Conservation (phyloP, 768 basidiomycete genomes). For the Suillus variegatus region DNA sequence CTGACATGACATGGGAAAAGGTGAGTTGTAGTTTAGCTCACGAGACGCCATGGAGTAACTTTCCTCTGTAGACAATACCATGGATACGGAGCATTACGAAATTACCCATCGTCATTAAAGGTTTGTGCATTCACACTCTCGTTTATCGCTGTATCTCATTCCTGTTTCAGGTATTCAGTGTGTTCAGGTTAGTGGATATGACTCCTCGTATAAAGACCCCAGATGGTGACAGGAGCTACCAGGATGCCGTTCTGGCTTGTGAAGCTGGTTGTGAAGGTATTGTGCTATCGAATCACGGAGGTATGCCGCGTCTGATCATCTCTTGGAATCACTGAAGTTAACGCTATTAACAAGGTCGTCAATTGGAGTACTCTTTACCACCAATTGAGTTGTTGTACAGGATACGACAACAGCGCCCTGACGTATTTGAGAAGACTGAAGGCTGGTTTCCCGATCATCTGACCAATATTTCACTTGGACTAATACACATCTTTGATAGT, state of each 20-base stretch:
- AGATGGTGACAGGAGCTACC: conserved; percentile 17
- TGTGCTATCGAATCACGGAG: conserved; percentile 90
- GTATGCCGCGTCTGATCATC: conserved; percentile 32
- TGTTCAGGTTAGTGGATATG: conserved; percentile 49
- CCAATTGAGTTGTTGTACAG: conserved; percentile 78
- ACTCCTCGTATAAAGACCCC: background rate
- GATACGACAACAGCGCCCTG: conserved; percentile 70
- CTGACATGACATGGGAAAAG: conserved; percentile 78
- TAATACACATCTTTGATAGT: conserved; percentile 42
- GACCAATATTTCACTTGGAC: conserved; percentile 7
- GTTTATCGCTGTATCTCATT: conserved; percentile 14
- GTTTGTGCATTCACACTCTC: conserved; percentile 28
- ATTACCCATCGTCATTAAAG: conserved; percentile 76
- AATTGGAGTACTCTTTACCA: conserved; percentile 79
- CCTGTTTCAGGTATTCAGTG: conserved; percentile 62
- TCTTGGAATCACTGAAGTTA: background rate
- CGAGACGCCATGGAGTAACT: background rate
- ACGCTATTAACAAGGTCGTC: conserved; percentile 48
- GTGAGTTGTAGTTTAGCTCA: conserved; percentile 31
- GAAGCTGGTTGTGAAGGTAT: conserved; percentile 88
- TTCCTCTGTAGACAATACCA: conserved; percentile 58
- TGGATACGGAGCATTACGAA: conserved; percentile 73
- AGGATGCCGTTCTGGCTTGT: conserved; percentile 86
- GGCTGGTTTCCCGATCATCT: conserved; percentile 35
- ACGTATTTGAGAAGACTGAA: conserved; percentile 73